These are phyloP conservation scores for Medicago ruthenica DNA, from an alignment of 306 rosid species.

Conservation along the genomic window DNA sequence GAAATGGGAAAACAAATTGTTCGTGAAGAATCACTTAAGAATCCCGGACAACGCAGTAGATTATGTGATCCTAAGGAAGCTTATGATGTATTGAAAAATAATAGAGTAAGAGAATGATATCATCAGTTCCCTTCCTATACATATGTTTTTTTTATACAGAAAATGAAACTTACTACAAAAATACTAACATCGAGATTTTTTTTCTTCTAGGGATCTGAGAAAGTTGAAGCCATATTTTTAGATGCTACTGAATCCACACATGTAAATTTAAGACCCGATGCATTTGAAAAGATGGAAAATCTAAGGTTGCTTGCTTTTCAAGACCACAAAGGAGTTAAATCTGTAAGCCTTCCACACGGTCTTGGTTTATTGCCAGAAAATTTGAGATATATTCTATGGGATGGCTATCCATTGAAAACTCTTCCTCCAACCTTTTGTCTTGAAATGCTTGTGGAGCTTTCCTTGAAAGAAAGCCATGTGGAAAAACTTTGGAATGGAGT, in stretches of 20 bases:
- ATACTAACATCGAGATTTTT: neutral
- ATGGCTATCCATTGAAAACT: neutral
- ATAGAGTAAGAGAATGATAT: conserved; percentile 6
- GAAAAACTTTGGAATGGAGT: conserved; percentile 31
- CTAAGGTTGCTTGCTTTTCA: neutral
- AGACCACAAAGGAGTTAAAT: neutral
- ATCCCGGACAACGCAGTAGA: neutral
- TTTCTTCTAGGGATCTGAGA: conserved; percentile 26
- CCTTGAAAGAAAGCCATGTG: neutral
- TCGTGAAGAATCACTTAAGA: too few relatives aligned
- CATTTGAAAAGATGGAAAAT: conserved; percentile 7
- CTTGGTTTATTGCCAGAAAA: conserved; percentile 2
- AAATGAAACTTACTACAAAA: neutral
- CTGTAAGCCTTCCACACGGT: neutral
- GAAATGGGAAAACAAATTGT: too few relatives aligned
- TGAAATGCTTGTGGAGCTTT: conserved; percentile 24
- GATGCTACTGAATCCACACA: neutral
- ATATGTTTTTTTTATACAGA: neutral
- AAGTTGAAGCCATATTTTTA: neutral
- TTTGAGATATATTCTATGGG: neutral
- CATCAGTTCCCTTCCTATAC: neutral
- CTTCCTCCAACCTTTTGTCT: neutral
- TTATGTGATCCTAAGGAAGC: neutral
- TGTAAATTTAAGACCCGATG: neutral
- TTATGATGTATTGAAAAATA: neutral